phyloP scores from a whole-genome alignment of 495 filamentous ascomycete genomes.

The Bathelium albidoporum region DNA sequence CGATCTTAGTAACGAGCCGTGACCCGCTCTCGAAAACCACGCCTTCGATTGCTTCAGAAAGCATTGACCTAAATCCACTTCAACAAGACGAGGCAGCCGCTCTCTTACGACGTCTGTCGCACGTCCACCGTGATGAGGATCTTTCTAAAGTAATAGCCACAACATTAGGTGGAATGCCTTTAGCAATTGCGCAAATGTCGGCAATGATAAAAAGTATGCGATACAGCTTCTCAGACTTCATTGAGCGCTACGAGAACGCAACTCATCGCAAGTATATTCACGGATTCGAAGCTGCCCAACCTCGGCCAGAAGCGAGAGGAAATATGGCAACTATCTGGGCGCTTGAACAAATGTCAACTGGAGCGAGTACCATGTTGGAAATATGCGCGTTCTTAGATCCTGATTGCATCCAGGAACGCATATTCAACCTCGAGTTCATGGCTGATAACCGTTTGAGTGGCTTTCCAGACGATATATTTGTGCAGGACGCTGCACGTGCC shows the following conservation, averaged over 20 bases:
- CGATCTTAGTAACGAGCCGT: neutral
- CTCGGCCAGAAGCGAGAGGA: neutral
- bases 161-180: constrained; percentile 31
- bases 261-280: neutral
- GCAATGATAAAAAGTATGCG: constrained; percentile 21
- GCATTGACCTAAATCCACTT: neutral
- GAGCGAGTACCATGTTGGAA: neutral
- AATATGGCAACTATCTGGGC: neutral
- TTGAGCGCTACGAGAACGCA: constrained; percentile 16
- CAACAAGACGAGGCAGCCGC: neutral
- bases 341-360: neutral
- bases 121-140: constrained; percentile 6
- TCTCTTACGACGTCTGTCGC: neutral
- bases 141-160: constrained; percentile 8
- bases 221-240: constrained; percentile 5
- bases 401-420: neutral
- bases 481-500: neutral
- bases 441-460: neutral
- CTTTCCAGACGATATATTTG: neutral
- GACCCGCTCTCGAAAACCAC: neutral
- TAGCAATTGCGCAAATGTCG: constrained; percentile 37
- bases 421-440: neutral
- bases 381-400: neutral
- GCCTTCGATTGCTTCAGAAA: neutral
- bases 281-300: neutral